Base-by-base conservation (phyloP, 306 rosid species). In the Trifolium dubium region DNA sequence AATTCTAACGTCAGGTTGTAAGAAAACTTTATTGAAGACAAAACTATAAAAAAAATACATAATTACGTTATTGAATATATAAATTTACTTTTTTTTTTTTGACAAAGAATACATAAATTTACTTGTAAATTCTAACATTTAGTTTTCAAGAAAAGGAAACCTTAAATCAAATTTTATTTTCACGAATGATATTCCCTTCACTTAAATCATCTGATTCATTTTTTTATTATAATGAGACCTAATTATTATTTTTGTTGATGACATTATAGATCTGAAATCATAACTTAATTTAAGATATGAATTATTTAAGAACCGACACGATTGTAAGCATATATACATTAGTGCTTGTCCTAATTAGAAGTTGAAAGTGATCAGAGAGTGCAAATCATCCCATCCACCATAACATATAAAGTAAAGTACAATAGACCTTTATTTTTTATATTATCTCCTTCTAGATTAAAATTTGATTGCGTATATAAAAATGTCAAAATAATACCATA, bases 401-500 rank as follows among this genome's bases (percentile, higher is more conserved):
- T 23, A 28, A 56, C 28, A 56, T 28, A 56, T 14, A 56, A 1
- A 56, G 35, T 56, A 58, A 58, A 58, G 60, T 71, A 76, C 75
- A 76, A 47, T 64, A 30, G 75, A 56, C 63, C 13, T 28, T 56
- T 55, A 50, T 65, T 76, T 64, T 55, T 28, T 23, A 70, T 34
- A 18, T 67, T 73, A 53, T 73, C 50, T 72, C 23, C 43, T 73
- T 61, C 46, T 46, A 64, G 15, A 30, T 44, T 34, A 43, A 56
- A 77, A 82, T 4, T 28, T 54, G 67, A 59, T 72, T 53, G 32
- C 59, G 67, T 53, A 72, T 49, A 12, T 41, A 10, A 23, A 46
- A 65, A 75, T 75, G 71, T 73, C 67, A 79, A 73, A 56, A 28
- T 56, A 28, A 56, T 28, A 23, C 35, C 10, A 51, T 31, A 50